These are phyloP conservation scores for Talaromyces islandicus DNA, from an alignment of 2,329 filamentous ascomycete genomes.

Conservation along the genomic window DNA sequence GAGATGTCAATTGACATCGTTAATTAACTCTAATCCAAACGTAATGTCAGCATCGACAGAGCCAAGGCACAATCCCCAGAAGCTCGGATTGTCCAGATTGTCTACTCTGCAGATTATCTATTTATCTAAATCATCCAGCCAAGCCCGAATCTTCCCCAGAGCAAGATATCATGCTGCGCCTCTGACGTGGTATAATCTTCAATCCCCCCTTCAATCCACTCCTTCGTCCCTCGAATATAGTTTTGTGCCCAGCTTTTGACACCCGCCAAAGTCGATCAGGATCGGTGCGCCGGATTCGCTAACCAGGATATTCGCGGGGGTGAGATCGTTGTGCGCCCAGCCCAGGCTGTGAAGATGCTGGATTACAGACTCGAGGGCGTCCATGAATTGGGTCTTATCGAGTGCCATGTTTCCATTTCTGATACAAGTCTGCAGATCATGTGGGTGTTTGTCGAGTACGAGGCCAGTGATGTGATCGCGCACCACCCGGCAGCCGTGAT, in stretches of 20 bases:
- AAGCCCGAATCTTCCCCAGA: neutral
- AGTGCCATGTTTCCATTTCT: neutral
- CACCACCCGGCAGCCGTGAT: neutral
- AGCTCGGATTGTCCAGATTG: neutral
- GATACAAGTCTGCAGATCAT: neutral
- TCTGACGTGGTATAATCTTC: neutral
- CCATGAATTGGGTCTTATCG: neutral
- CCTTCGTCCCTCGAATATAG: neutral
- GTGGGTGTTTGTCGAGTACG: neutral
- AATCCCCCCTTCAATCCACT: neutral
- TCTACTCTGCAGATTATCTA: too few relatives aligned
- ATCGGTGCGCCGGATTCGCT: constrained; percentile 32
- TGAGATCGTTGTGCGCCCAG: constrained; percentile 88
- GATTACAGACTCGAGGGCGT: constrained; percentile 48
- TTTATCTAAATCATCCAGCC: neutral
- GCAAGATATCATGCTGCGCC: neutral
- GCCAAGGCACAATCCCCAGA: neutral
- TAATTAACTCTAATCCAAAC: too few relatives aligned
- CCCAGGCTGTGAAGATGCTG: constrained; percentile 75
- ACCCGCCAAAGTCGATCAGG: constrained; percentile 13
- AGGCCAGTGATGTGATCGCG: neutral
- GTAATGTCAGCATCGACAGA: too few relatives aligned
- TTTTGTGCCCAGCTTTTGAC: neutral
- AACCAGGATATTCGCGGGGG: constrained; percentile 87
- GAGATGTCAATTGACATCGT: too few relatives aligned